Evolutionary conservation across 257 asterid genomes (phyloP).

Genomic region (Salvia rosmarinus): DNA sequence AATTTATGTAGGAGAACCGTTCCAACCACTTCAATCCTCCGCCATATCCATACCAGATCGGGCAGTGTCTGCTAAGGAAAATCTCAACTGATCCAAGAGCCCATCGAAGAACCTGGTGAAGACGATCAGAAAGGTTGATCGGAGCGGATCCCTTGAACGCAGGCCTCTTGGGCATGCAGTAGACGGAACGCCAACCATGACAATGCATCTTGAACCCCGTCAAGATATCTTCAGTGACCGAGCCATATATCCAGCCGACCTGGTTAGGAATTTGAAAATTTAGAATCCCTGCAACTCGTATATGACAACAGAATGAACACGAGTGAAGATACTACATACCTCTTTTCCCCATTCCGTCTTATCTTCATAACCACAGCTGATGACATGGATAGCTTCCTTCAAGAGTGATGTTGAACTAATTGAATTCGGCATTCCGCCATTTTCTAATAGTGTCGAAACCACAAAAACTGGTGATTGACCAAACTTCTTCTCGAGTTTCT

Average conservation of each 20-base stretch:
- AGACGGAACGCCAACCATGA: constrained; percentile 90
- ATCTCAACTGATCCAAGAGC: constrained; percentile 96
- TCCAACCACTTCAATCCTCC: constrained; percentile 82
- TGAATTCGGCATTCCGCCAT: constrained; percentile 60
- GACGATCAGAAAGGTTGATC: constrained; percentile 82
- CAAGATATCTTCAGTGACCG: constrained; percentile 82
- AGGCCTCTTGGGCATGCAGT: constrained; percentile 73
- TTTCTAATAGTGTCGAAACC: constrained; percentile 64
- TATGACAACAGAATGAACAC: too few relatives aligned
- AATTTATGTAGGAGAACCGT: constrained; percentile 71
- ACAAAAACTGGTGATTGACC: constrained; percentile 83
- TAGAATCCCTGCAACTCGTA: too few relatives aligned
- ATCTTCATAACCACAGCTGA: constrained; percentile 88
- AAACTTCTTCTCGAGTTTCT: constrained; percentile 72
- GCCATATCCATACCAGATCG: constrained; percentile 92
- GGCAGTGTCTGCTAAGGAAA: constrained; percentile 83
- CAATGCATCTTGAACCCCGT: constrained; percentile 96
- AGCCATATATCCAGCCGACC: constrained; percentile 98
- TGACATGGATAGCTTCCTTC: constrained; percentile 86
- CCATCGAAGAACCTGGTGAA: constrained; percentile 92
- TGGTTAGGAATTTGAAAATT: constrained; percentile 33
- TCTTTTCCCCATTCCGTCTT: constrained; percentile 98
- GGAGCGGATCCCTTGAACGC: constrained; percentile 92
- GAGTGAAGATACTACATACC: too few relatives aligned
- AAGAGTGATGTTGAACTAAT: constrained; percentile 53